Evolutionary conservation across 495 filamentous ascomycete species (phyloP), one percentile per base, ranked within the genome.

Genomic region (Tuber melanosporum): DNA sequence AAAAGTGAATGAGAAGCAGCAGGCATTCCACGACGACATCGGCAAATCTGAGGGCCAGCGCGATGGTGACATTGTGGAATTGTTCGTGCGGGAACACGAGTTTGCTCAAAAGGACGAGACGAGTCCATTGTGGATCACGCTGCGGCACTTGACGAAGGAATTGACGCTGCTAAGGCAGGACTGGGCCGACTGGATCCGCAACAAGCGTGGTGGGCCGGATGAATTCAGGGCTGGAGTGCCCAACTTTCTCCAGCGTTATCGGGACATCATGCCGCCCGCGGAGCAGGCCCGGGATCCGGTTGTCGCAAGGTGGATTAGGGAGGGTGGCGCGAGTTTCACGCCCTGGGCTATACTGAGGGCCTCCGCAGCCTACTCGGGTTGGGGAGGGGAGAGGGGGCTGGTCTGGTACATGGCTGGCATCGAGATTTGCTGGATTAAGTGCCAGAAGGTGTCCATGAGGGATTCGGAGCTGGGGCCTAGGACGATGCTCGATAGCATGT

Each of bases 381-480:
- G 84, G 70, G 85, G 87, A 71, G 75, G 77, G 0, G 84, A 77
- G 1, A 85, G 74, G 26, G 82, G 70, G 12, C 88, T 92, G 71
- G 85, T 87, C 19, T 92, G 92, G 86, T 86, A 88, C 73, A 89
- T 92, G 57, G 90, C 90, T 15, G 91, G 91, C 0, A 86, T 86
- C 22, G 88, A 90, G 75, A 84, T 94, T 0, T 89, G 88, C 9
- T 85, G 87, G 45, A 86, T 94, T 22, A 95, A 94, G 81, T 87
- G 89, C 0, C 79, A 78, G 12, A 80, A 73, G 17, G 71, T 76
- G 52, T 72, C 20, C 42, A 44, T 66, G 69, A 41, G 15, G 52
- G 42, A 39, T 39, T 74, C 71, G 0, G 76, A 57, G 2, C 41
- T 75, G 73, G 79, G 46, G 43, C 71, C 76, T 69, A 73, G 80